Evolutionary conservation across 169 alveolate genomes (phyloP).

Genomic region (Nephromyces sp.): DNA sequence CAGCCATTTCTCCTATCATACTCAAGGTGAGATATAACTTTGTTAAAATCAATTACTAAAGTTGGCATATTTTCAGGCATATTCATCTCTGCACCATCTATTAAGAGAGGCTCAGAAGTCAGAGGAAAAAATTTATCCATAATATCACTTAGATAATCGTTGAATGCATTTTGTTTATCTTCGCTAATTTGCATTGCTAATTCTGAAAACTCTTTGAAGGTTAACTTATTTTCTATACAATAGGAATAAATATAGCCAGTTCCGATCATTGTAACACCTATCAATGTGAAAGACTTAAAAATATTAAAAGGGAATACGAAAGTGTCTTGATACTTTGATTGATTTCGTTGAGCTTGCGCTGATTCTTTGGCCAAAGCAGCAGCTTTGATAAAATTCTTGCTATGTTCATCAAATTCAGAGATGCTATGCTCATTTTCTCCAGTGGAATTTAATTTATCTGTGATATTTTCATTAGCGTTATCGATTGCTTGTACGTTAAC

Average conservation of each 20-base stretch:
- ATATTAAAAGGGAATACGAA: too few species aligned
- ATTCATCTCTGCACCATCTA: slow-evolving; percentile 69
- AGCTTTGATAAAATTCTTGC: too few species aligned
- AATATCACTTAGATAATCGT: not conserved
- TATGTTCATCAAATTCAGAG: too few species aligned
- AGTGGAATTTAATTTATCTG: too few species aligned
- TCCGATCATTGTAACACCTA: not conserved
- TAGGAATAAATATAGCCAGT: not conserved
- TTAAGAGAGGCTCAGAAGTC: slow-evolving; percentile 59
- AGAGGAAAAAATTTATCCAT: slow-evolving; percentile 10
- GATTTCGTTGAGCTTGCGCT: too few species aligned
- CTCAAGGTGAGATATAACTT: slow-evolving; percentile 66
- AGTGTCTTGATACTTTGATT: too few species aligned
- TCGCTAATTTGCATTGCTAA: not conserved
- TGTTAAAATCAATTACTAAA: slow-evolving; percentile 71
- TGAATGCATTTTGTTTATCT: not conserved
- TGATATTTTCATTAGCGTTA: too few species aligned
- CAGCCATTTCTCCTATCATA: slow-evolving; percentile 73
- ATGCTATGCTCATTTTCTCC: too few species aligned
- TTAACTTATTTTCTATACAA: not conserved
- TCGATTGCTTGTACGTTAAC: too few species aligned
- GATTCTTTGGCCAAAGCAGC: too few species aligned
- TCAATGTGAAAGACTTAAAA: not conserved
- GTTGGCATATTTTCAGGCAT: slow-evolving; percentile 81
- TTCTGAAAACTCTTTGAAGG: not conserved